These are phyloP conservation scores for Carex littledalei DNA, from an alignment of 176 grass and related monocot species.

Conservation along the genomic window DNA sequence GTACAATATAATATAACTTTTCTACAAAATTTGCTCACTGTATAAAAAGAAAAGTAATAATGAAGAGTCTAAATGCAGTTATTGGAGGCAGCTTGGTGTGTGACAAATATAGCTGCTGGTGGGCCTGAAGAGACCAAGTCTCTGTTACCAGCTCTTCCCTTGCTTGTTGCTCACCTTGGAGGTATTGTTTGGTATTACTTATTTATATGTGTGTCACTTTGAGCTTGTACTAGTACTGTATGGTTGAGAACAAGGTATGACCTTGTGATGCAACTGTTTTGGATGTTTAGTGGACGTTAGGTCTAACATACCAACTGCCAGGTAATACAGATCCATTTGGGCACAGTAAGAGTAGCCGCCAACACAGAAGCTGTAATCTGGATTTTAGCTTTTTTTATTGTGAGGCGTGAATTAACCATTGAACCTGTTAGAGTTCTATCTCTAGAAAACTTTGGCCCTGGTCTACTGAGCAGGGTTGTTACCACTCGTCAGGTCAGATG, in stretches of 20 bases:
- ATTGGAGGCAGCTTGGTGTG: conserved; percentile 94
- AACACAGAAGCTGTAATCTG: background rate
- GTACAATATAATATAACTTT: conserved; percentile 30
- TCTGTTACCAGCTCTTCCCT: conserved; percentile 67
- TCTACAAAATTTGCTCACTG: conserved; percentile 10
- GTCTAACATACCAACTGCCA: background rate
- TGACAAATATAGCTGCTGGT: conserved; percentile 89
- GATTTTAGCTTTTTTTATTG: background rate
- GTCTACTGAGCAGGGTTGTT: background rate
- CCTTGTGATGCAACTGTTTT: background rate
- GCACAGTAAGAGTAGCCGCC: background rate
- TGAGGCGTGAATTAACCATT: background rate
- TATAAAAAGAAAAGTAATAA: conserved; percentile 25
- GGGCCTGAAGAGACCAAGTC: conserved; percentile 81
- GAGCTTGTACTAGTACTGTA: background rate
- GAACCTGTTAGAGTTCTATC: background rate
- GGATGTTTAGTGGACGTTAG: background rate
- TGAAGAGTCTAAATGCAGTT: conserved; percentile 53
- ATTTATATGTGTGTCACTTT: background rate
- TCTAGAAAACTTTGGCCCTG: background rate
- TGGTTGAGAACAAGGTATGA: conserved; percentile 14
- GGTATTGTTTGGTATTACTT: conserved; percentile 37
- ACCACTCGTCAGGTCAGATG: background rate
- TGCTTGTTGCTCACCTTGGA: conserved; percentile 94
- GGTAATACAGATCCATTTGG: background rate